These are phyloP conservation scores for Scenedesmus sp. DNA, from an alignment of 163 green algal species.

Conservation along the genomic window DNA sequence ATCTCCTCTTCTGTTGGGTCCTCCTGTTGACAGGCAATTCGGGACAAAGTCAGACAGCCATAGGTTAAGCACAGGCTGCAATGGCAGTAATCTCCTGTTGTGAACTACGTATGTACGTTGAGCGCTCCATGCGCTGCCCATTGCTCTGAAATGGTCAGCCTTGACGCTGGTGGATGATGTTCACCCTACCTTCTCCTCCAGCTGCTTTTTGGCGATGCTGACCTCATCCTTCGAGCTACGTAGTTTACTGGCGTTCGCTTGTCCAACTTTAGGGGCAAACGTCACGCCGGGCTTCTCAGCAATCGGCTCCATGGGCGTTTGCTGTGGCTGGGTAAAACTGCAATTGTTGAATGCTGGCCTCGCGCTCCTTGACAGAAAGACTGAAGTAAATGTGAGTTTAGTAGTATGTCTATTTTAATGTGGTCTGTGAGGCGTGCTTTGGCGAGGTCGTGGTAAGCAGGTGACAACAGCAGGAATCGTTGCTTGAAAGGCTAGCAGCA, in stretches of 20 bases:
- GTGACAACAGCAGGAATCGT: too few relatives aligned
- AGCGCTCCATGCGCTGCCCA: neutral
- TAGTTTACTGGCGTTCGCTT: conserved; percentile 10
- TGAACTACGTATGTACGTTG: neutral
- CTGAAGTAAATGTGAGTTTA: too few relatives aligned
- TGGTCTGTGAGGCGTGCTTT: too few relatives aligned
- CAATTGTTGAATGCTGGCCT: neutral
- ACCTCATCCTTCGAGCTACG: conserved; percentile 21
- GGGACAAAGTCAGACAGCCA: neutral
- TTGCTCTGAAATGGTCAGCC: neutral
- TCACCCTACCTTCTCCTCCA: conserved; percentile 8
- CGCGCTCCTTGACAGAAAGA: neutral
- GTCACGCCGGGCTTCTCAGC: neutral
- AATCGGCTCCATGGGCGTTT: neutral
- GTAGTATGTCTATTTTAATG: too few relatives aligned
- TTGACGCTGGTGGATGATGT: neutral
- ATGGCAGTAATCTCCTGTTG: neutral
- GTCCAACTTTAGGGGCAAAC: neutral
- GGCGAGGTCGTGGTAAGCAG: too few relatives aligned
- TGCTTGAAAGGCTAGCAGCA: too few relatives aligned
- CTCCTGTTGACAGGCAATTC: neutral
- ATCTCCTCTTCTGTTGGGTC: conserved; percentile 37
- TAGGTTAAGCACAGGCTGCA: neutral
- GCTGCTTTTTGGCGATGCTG: conserved; percentile 1
- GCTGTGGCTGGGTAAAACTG: neutral